Percentiles rank a stretch among this genome's conserved stretches.
These are phyloP conservation scores for Colletotrichum chrysophilum DNA, from an alignment of 2,329 filamentous ascomycete genomes.

Conservation along the genomic window DNA sequence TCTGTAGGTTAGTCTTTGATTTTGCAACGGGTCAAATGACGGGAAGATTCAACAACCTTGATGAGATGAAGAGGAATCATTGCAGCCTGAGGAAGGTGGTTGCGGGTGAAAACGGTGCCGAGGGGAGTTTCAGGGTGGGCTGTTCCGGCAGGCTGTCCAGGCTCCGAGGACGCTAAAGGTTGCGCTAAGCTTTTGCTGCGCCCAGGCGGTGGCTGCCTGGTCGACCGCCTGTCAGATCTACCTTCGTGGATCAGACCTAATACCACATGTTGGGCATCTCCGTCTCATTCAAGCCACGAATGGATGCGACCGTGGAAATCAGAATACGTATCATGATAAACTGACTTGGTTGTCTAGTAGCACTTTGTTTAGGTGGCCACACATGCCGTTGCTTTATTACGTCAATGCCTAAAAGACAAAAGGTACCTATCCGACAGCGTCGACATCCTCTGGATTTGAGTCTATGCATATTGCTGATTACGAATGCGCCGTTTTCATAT, in stretches of 20 bases:
- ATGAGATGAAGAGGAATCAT: not conserved
- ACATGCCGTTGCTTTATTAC: too few species aligned
- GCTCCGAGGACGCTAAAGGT: not conserved
- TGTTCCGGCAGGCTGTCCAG: not conserved
- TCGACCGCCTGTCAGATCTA: not conserved
- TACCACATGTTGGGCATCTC: not conserved
- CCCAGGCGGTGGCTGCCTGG: not conserved
- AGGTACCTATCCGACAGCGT: too few species aligned
- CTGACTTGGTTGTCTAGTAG: too few species aligned
- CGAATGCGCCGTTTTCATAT: accelerated
- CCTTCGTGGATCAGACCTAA: not conserved
- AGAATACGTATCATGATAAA: too few species aligned
- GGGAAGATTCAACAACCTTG: not conserved
- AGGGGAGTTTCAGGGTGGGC: not conserved
- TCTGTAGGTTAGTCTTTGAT: not conserved
- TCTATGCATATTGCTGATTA: too few species aligned
- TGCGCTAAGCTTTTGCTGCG: not conserved
- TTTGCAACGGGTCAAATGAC: not conserved
- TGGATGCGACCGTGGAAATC: not conserved
- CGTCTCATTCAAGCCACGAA: not conserved
- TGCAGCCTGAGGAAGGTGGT: not conserved
- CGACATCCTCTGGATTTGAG: too few species aligned
- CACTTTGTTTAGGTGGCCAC: too few species aligned
- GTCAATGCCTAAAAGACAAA: too few species aligned
- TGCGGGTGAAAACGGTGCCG: not conserved